These are phyloP conservation scores for Fusarium sp. DNA, from an alignment of 2,329 filamentous ascomycete genomes.

Conservation along the genomic window DNA sequence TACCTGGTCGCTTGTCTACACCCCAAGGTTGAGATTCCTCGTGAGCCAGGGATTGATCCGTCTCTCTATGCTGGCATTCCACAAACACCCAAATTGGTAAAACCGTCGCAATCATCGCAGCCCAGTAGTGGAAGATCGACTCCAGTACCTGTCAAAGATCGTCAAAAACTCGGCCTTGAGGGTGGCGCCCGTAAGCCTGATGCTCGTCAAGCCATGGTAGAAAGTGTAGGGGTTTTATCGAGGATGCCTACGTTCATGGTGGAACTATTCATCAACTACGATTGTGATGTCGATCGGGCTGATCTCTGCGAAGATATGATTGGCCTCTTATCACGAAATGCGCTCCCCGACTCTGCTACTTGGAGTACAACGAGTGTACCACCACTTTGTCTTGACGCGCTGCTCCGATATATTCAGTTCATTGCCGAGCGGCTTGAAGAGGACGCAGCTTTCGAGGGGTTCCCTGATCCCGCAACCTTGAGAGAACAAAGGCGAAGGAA, in stretches of 20 bases:
- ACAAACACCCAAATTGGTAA: conserved; percentile 86
- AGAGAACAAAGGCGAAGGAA: conserved; percentile 81
- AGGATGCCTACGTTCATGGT: conserved; percentile 94
- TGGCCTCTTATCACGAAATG: conserved; percentile 89
- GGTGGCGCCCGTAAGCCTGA: conserved; percentile 92
- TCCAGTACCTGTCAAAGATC: conserved; percentile 89
- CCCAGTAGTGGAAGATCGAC: conserved; percentile 82
- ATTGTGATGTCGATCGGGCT: conserved; percentile 89
- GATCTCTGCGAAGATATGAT: conserved; percentile 97
- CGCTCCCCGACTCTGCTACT: conserved; percentile 94
- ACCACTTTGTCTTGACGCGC: conserved; percentile 89
- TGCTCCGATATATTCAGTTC: conserved; percentile 90
- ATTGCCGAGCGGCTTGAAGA: conserved; percentile 87
- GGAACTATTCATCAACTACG: conserved; percentile 97
- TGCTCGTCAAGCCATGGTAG: conserved; percentile 96
- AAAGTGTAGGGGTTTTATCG: conserved; percentile 90
- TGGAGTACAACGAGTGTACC: conserved; percentile 99
- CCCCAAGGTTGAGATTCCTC: conserved; percentile 91
- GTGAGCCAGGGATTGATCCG: conserved; percentile 89
- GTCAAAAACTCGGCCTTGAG: conserved; percentile 91
- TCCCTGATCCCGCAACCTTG: conserved; percentile 71
- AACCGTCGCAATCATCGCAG: conserved; percentile 74
- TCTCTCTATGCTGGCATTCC: conserved; percentile 93
- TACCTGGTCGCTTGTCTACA: conserved; percentile 95
- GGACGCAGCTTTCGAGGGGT: conserved; percentile 68